Evolutionary conservation across 2,329 filamentous ascomycete species (phyloP), one percentile per base, ranked within the genome.

Genomic region (Paecilomyces sp.): DNA sequence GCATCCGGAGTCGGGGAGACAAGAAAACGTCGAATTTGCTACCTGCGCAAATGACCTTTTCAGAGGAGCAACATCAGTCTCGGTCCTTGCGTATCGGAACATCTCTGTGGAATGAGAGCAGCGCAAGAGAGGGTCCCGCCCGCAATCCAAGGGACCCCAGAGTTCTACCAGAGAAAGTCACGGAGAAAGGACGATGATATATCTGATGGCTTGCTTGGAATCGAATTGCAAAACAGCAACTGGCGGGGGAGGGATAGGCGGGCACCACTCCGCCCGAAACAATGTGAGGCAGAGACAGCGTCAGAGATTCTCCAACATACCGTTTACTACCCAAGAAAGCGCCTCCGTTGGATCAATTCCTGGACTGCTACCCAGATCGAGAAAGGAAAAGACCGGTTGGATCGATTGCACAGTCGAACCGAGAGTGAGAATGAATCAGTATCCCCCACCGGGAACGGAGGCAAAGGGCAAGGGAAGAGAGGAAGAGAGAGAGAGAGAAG

Each of bases 31-130:
- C 55, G 68, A 61, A 66, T 64, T 74, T 76, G 73, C 73, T 74
- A 69, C 73, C 74, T 70, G 74, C 71, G 73, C 73, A 75, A 75
- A 74, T 68, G 70, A 67, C 64, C 68, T 74, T 70, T 71, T 71
- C 53, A 66, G 68, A 59, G 65, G 65, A 60, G 63, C 57, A 62
- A 62, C 62, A 66, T 70, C 67, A 72, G 70, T 65, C 60, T 71
- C 65, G 65, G 67, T 69, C 61, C 60, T 62, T 59, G 61, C 62
- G 63, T 18, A 41, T 61, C 55, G 50, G 22, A 59, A 54, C 52
- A 63, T 36, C 60, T 60, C 57, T 64, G 57, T 64, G 58, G 58
- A 62, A 58, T 60, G 52, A 31, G 57, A 59, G 61, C 61, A 64
- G 64, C 64, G 41, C n/a, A n/a, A 8, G n/a, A n/a, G 41, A 47